Conservation (phyloP, 1,284 basidiomycete genomes). For the Melampsora occidentalis region DNA sequence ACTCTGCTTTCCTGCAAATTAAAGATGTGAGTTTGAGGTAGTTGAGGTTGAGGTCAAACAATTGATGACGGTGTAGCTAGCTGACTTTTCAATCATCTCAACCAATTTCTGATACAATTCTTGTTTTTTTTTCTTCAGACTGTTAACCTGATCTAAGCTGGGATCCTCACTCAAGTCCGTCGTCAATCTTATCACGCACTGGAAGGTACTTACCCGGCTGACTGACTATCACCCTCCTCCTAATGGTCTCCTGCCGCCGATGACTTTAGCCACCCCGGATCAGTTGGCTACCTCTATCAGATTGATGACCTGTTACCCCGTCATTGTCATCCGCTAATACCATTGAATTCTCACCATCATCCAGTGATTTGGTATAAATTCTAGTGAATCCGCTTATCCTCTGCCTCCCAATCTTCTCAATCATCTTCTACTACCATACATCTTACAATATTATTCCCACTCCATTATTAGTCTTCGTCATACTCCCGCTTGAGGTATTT, state of each 20-base stretch:
- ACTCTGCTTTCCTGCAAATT: no score
- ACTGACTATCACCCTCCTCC: conserved; percentile 3
- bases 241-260: neutral
- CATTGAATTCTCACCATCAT: neutral
- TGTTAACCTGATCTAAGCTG: no score
- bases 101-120: no score
- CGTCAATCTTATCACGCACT: no score
- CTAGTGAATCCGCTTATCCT: neutral
- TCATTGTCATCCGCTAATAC: conserved; percentile 1
- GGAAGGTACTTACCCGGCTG: conserved; percentile 7
- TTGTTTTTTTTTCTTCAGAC: no score
- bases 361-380: neutral
- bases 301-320: conserved; percentile 5
- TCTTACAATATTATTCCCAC: neutral
- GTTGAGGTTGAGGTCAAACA: no score
- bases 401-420: neutral
- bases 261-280: neutral
- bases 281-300: neutral
- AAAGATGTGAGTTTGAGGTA: no score
- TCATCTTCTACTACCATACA: neutral
- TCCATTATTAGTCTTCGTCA: neutral
- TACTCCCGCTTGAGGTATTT: no score
- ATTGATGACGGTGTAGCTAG: no score
- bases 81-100: no score
- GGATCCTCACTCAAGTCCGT: no score